Evolutionary conservation across 805 yeast species (phyloP).

Genomic region (Metschnikowia colocasiae): DNA sequence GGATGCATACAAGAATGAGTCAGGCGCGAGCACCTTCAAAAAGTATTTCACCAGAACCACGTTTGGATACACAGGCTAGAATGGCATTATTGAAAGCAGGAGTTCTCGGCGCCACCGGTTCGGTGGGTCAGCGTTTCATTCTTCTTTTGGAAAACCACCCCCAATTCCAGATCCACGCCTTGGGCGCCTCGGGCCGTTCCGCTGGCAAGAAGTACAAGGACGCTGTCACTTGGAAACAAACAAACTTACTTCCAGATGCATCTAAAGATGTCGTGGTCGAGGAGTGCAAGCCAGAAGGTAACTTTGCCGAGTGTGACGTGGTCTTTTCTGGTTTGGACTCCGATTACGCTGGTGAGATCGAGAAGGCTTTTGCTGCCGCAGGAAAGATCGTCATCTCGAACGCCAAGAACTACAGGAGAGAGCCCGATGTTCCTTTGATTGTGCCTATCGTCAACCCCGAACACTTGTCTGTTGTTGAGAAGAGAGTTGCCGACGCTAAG

Average conservation of each 20-base stretch:
- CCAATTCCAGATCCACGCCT: slow-evolving; percentile 73
- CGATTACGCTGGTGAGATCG: slow-evolving; percentile 90
- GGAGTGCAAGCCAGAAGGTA: slow-evolving; percentile 69
- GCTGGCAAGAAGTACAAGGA: slow-evolving; percentile 85
- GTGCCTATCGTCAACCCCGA: slow-evolving; percentile 95
- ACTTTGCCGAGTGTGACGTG: slow-evolving; percentile 85
- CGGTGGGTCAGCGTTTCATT: slow-evolving; percentile 96
- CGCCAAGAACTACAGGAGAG: slow-evolving; percentile 94
- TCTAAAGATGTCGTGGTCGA: slow-evolving; percentile 63
- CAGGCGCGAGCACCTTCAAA: slow-evolving; percentile 1
- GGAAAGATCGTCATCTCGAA: slow-evolving; percentile 88
- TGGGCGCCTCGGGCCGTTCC: slow-evolving; percentile 92
- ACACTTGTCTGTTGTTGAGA: slow-evolving; percentile 71
- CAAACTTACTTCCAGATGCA: slow-evolving; percentile 67
- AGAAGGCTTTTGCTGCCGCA: slow-evolving; percentile 72
- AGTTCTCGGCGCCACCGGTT: slow-evolving; percentile 96
- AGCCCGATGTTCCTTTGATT: slow-evolving; percentile 78
- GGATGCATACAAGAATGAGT: slow-evolving; percentile 3
- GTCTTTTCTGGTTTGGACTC: slow-evolving; percentile 94
- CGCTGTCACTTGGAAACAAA: slow-evolving; percentile 94
- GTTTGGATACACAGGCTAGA: background rate
- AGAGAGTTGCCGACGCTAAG: slow-evolving; percentile 52
- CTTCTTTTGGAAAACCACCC: slow-evolving; percentile 83
- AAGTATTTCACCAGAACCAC: background rate
- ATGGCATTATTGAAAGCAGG: slow-evolving; percentile 57